Conservation (phyloP, 1,284 basidiomycete genomes). For the Cerioporus squamosus region DNA sequence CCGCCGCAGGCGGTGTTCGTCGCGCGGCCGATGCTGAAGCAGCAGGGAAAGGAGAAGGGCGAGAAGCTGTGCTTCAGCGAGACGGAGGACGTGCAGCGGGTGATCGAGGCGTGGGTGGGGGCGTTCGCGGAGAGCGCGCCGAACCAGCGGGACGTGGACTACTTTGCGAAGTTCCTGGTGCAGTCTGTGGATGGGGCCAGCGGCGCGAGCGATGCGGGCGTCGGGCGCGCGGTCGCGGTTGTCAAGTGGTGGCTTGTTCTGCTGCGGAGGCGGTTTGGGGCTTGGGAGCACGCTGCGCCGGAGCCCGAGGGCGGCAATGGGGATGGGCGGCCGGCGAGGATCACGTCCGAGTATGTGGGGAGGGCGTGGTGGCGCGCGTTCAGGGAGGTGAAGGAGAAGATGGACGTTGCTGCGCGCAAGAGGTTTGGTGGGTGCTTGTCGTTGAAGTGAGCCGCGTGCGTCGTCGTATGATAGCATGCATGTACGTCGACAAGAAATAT, state of each 20-base stretch:
- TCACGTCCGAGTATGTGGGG: constrained; percentile 48
- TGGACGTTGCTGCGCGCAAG: constrained; percentile 62
- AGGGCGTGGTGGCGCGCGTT: constrained; percentile 81
- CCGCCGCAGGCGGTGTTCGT: constrained; percentile 55
- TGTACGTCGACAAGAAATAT: too few species aligned
- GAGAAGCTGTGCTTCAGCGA: constrained; percentile 61
- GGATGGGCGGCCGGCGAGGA: constrained; percentile 27
- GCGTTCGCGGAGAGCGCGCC: constrained; percentile 62
- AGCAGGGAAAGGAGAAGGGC: constrained; percentile 53
- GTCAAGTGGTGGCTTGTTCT: constrained; percentile 82
- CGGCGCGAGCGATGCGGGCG: constrained; percentile 59
- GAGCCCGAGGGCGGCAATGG: constrained; percentile 26
- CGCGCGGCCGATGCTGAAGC: constrained; percentile 55
- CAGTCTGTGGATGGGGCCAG: constrained; percentile 59
- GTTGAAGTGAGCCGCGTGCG: constrained; percentile 34
- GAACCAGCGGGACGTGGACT: constrained; percentile 69
- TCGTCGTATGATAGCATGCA: too few species aligned
- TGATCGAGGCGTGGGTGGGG: constrained; percentile 77
- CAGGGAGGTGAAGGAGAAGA: constrained; percentile 60
- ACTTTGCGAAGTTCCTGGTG: constrained; percentile 71
- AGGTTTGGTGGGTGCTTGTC: constrained; percentile 70
- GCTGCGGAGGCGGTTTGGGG: constrained; percentile 59
- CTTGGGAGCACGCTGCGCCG: constrained; percentile 52
- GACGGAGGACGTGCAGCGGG: constrained; percentile 67
- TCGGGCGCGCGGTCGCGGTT: constrained; percentile 70